phyloP scores from a whole-genome alignment of 768 basidiomycete species.

The Amanita muscaria region DNA sequence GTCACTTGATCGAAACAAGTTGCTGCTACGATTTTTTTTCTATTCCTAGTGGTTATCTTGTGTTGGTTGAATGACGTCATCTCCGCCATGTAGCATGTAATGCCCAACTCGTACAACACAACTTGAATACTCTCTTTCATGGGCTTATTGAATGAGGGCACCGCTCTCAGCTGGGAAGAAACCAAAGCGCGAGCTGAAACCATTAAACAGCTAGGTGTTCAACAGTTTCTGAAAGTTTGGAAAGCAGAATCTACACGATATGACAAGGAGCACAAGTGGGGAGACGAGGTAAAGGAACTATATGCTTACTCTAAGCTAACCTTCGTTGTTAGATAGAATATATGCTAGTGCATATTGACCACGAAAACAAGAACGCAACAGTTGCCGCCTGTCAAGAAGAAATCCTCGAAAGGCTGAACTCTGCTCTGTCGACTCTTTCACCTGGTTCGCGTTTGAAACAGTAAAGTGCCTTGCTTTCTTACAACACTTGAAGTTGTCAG shows the following conservation, averaged over 20 bases:
- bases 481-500: background rate
- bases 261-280: slow-evolving; percentile 3
- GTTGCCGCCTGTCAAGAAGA: slow-evolving; percentile 7
- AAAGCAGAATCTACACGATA: background rate
- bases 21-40: slow-evolving; percentile 36
- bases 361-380: background rate
- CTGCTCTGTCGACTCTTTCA: background rate
- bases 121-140: slow-evolving; percentile 1
- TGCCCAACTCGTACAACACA: too few relatives aligned
- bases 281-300: slow-evolving; percentile 7
- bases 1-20: slow-evolving; percentile 60
- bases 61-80: too few relatives aligned
- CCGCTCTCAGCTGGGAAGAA: slow-evolving; percentile 7
- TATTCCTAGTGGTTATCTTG: too few relatives aligned
- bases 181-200: background rate
- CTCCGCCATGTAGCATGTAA: too few relatives aligned
- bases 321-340: slow-evolving; percentile 3
- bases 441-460: background rate
- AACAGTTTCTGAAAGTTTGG: slow-evolving; percentile 8
- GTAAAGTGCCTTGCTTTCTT: background rate
- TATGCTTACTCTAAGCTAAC: background rate
- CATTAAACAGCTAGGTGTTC: slow-evolving; percentile 3
- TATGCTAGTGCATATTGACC: slow-evolving; percentile 6
- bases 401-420: background rate
- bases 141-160: slow-evolving; percentile 3